Evolutionary conservation across 108 stramenopile species (phyloP).

Genomic region (Chaetoceros muelleri): DNA sequence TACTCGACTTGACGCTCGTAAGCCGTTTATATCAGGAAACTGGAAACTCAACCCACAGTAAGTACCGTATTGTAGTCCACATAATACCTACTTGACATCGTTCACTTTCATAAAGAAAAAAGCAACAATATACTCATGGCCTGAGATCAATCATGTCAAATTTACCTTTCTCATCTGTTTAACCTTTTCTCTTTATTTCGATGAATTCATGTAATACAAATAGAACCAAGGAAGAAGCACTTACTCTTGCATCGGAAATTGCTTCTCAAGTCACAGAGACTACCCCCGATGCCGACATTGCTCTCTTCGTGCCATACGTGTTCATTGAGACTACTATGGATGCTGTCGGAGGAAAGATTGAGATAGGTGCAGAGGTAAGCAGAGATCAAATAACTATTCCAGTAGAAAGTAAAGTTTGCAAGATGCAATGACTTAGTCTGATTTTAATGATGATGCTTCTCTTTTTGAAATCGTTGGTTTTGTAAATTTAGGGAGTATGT

Average conservation of each 20-base stretch:
- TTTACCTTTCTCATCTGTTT: no score
- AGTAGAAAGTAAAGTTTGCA: not conserved
- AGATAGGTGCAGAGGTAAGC: conserved; percentile 48
- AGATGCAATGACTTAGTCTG: not conserved
- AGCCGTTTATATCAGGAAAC: conserved; percentile 90
- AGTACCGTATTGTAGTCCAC: no score
- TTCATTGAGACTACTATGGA: conserved; percentile 37
- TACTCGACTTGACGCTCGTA: conserved; percentile 21
- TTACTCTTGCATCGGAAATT: conserved; percentile 26
- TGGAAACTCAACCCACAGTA: conserved; percentile 86
- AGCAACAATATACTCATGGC: conserved; percentile 49
- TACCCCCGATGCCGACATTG: conserved; percentile 34
- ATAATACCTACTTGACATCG: no score
- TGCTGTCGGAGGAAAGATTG: conserved; percentile 22
- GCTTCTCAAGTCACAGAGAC: conserved; percentile 20
- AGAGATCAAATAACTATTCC: no score
- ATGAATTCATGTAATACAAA: no score
- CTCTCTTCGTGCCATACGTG: conserved; percentile 47
- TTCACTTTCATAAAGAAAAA: conserved; percentile 78
- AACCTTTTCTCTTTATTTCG: no score
- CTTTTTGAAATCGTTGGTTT: not conserved
- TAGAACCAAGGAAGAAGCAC: conserved; percentile 28
- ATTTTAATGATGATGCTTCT: not conserved
- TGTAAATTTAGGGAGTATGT: conserved; percentile 27
- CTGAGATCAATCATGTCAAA: no score